Evolutionary conservation across 805 yeast species (phyloP).

Genomic region (Teunomyces atbi): DNA sequence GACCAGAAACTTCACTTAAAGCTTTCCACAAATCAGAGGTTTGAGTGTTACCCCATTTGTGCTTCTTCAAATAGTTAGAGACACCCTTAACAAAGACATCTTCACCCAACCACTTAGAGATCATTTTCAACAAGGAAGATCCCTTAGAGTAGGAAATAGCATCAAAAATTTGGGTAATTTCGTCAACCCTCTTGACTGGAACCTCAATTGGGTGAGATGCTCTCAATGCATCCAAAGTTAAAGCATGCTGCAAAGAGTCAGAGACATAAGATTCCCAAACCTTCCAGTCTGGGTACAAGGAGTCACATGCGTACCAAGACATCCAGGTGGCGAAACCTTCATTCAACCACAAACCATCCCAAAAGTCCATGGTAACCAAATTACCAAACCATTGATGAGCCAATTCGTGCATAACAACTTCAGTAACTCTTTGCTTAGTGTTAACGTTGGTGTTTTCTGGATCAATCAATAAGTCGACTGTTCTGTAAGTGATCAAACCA

Average conservation of each 20-base stretch:
- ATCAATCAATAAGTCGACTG: conserved; percentile 70
- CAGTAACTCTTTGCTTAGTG: conserved; percentile 73
- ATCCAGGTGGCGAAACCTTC: conserved; percentile 92
- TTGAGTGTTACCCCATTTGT: conserved; percentile 73
- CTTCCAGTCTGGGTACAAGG: conserved; percentile 79
- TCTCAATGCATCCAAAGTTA: conserved; percentile 73
- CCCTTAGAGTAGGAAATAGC: conserved; percentile 84
- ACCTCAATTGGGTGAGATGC: conserved; percentile 86
- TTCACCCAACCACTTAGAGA: conserved; percentile 76
- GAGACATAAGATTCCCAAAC: conserved; percentile 84
- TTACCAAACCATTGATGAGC: conserved; percentile 94
- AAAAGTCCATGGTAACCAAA: conserved; percentile 88
- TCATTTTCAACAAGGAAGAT: conserved; percentile 75
- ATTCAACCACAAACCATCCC: conserved; percentile 88
- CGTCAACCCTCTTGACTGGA: conserved; percentile 74
- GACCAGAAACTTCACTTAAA: conserved; percentile 64
- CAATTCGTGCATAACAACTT: conserved; percentile 84
- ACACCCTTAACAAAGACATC: conserved; percentile 77
- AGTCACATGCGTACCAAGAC: conserved; percentile 81
- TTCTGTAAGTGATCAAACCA: conserved; percentile 77
- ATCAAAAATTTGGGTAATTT: conserved; percentile 81
- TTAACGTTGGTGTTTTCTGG: conserved; percentile 64
- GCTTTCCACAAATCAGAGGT: conserved; percentile 79
- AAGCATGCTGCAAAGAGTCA: conserved; percentile 72
- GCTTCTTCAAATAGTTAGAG: conserved; percentile 70